Base-by-base conservation (phyloP, 139 green algal genomes). In the Tetraselmis chui region DNA sequence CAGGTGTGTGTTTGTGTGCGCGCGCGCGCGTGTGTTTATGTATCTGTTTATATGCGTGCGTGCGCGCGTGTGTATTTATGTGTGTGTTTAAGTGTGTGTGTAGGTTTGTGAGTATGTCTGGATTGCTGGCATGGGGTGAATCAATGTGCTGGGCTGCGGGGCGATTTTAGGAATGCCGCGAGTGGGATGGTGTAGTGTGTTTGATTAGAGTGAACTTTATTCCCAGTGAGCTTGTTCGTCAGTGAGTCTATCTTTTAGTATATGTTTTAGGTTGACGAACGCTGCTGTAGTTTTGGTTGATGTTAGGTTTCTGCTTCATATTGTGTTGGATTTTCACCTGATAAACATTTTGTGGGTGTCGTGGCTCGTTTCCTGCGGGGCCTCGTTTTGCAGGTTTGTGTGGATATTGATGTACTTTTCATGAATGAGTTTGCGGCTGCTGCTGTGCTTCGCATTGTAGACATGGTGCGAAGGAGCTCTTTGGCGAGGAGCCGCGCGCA, bases 341-440 rank as follows among this genome's bases (percentile, higher is more conserved):
- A n/a, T n/a, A n/a, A n/a, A n/a, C n/a, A n/a, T n/a, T n/a, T n/a
- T n/a, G n/a, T n/a, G n/a, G n/a, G n/a, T n/a, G n/a, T n/a, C n/a
- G n/a, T n/a, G 74, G 11, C 26, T 28, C 2, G 74, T 29, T 2
- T 2, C 25, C 2, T 22, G 74, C 74, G 74, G 74, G 74, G 74
- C 74, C 74, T 29, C 74, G 28, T 29, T 24, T 2, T 31, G 30
- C 80, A 82, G 1, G 83, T 78, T 25, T 85, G 87, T 30, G 32
- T 85, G 81, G 88, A 93, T 80, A 80, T 93, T 74, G 91, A 91
- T 85, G 83, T 79, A 1, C 86, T 91, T 1, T 86, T 87, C 1
- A 80, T 74, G 1, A 0, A 30, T 24, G 27, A 30, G 28, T 82
- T 28, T 26, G 31, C 30, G 32, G 79, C 31, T 59, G 79, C 28